Evolutionary conservation across 345 rosid species (phyloP), one percentile per base, ranked within the genome.

Genomic region (Mangifera indica): DNA sequence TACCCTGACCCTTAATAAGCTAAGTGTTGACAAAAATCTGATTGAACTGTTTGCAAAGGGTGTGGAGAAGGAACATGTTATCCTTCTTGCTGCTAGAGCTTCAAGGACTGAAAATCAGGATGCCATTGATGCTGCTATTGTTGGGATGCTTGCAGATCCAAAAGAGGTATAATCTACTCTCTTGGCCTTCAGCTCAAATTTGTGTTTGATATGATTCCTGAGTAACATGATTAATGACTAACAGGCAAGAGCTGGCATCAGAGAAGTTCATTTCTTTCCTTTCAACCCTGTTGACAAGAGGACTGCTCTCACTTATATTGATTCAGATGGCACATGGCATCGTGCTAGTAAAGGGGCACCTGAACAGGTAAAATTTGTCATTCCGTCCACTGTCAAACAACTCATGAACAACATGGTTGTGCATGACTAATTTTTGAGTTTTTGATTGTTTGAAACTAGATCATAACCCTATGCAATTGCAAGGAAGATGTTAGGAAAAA

Each of bases 131-230:
- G 87, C 96, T 49, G 92, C 96, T 14, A 91, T 93, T 71, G 96
- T 93, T 7, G 98, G 97, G 45, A 93, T 91, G 97, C 92, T 93
- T 76, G 91, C 89, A 29, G 98, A 93, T 79, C 97, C 97, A n/a
- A 93, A 84, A 79, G 98, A 93, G 93, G 94, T 89, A 77, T 49
- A 26, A 7, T 46, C 48, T 66, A 25, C n/a, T 48, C 26, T 63
- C 13, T 58, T 7, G 37, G 40, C 20, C 26, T 60, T 5, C 12
- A 0, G 18, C 15, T 53, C 4, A 65, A 58, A 15, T 80, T 67
- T 73, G 44, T 62, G 5, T 67, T 57, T 24, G 11, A 61, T 51
- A n/a, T 52, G 18, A 20, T 48, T 5, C 42, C 42, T 37, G 42
- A 2, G 20, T 24, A 40, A 46, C 45, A n/a, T 32, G 57, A 22